Evolutionary conservation across 2,329 filamentous ascomycete species (phyloP), one percentile per base, ranked within the genome.

Genomic region (Ophiocordyceps camponoti-floridani): DNA sequence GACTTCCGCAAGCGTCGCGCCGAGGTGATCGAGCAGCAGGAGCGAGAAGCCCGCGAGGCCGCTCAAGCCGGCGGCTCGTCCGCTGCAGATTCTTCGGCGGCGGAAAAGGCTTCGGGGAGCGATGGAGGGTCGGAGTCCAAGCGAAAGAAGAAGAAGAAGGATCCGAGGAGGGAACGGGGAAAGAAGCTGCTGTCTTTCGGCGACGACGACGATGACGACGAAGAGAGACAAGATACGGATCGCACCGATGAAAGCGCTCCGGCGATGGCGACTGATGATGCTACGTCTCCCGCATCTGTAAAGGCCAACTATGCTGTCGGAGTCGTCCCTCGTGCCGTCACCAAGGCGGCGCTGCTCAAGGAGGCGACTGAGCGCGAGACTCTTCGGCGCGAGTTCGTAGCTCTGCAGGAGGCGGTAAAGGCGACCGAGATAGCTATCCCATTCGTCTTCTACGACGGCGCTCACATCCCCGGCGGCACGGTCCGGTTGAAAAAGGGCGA

Each of bases 381-480:
- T 0, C 62, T 95, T 40, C 76, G 86, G 37, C 77, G 79, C 23
- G 89, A 96, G 56, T 98, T 94, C 54, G 60, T 94, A 41, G 68
- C 68, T 10, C 73, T 89, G 47, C 91, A 95, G 58, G 85, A 93
- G 49, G 77, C 79, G 0, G 83, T 96, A 51, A 94, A 93, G 64
- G 77, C 77, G 18, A 88, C 87, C 9, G 88, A 95, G 56, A 84
- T 98, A 45, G 72, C 83, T 14, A 81, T 98, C 30, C 91, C 91
- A 0, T 98, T 96, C 60, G 85, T 96, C 4, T 96, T 96, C 58
- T 96, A 95, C 64, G 89, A 96, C 53, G 91, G 91, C 14, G 85
- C 85, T 19, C 89, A 93, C 58, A 82, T 84, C 11, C 84, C 88
- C 0, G 86, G 87, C 14, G 88, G 89, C 1, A 74, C 74, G 13